Base-by-base conservation (phyloP, 345 rosid genomes). In the Moringa oleifera region DNA sequence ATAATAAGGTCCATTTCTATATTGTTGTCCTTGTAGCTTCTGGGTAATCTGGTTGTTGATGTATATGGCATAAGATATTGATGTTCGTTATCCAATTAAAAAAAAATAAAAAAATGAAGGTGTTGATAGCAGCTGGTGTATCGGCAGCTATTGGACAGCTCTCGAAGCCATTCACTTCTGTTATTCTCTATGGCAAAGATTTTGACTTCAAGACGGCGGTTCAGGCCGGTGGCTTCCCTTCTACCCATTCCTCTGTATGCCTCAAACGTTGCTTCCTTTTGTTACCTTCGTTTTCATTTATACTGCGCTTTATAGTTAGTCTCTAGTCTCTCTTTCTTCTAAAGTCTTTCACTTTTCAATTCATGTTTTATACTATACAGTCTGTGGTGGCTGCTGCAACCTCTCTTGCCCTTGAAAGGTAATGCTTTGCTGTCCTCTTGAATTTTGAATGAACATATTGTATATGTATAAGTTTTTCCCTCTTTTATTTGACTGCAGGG, bases 181-280 rank as follows among this genome's bases (percentile, higher is more conserved):
- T 75, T 4, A 59, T 87, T 59, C 70, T 87, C 2, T 85, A 85
- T 63, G 81, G 85, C 51, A 85, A 58, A 75, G 72, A 74, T n/a
- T 67, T 92, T 19, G 88, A 92, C 65, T 74, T 83, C 56, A 83
- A 57, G 75, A 52, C 79, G 56, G 77, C 83, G 2, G 45, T 87
- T 31, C 89, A 75, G 59, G 80, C 98, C 53, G 98, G 98, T 7
- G 98, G 98, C 25, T 89, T 89, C 81, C 98, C 98, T 71, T 92
- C 98, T 50, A 78, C 95, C 36, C 96, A 92, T 81, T 92, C 98
- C 64, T 80, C 89, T 31, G 92, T 86, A 73, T 54, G 81, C 47
- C 25, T 33, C 11, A 33, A 33, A 4, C 37, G 5, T 33, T 33
- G 6, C 37, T 33, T 5, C 37, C 5, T 4, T 33, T 33, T 33